Base-by-base conservation (phyloP, 495 filamentous ascomycete species). In the Talaromyces proteolyticus region DNA sequence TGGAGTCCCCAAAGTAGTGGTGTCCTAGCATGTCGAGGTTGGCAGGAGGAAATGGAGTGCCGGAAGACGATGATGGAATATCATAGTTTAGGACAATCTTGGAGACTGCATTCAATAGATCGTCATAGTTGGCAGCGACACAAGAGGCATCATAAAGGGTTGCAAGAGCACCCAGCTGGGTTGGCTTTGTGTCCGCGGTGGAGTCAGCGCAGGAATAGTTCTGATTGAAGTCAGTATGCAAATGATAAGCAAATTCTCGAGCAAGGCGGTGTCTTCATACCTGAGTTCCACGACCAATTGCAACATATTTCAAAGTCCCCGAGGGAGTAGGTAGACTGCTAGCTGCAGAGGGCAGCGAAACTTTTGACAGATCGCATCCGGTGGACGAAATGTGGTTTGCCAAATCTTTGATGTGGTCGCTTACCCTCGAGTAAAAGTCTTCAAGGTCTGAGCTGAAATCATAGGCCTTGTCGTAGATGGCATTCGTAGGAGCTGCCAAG, bases 141-240 rank as follows among this genome's bases (percentile, higher is more conserved):
- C 92, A 98, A 44, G 86, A 86, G 39, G 79, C 85, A 68, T 98
- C 87, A 82, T 85, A 96, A 53, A 98, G 89, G 20, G 76, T 82
- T 42, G 93, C 93, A 16, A 89, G 64, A 47, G 93, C 93, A 52
- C 93, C 93, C 37, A 76, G 62, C 16, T 81, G 65, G 4, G 61
- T 62, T n/a, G 92, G 92, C 0, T 67, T 61, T 0, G 81, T 76
- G 1, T 73, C 65, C 3, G 78, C 59, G 54, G 79, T 76, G 47
- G 69, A 68, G 25, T 75, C 61, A 29, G 78, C 72, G 74, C 92
- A 96, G 50, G 89, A 91, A 67, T 96, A 97, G 76, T 96, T 96
- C 72, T 96, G 80, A 23, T 11, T 6, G 14, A 24, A 47, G 36
- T 40, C 8, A 47, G 52, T 42, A 40, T 6, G 45, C 21, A 51